A percentile compares a stretch with the other conserved stretches of the same genome.
Evolutionary conservation across 176 grass and related monocot species (phyloP).

Genomic region (Avena atlantica): DNA sequence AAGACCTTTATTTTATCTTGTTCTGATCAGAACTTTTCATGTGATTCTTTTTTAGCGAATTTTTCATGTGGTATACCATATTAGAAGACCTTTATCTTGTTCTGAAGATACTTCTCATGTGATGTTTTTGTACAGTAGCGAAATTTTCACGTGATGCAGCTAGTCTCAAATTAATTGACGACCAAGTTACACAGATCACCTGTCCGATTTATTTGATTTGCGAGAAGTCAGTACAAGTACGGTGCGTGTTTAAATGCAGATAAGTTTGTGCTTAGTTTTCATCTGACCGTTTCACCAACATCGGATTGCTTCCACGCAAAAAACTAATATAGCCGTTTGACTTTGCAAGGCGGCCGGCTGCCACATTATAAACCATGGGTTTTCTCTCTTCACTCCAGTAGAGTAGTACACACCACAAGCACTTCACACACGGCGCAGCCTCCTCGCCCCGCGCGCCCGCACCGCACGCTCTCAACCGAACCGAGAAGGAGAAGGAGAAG

Average conservation of each 20-base stretch:
- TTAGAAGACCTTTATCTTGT: too few species aligned
- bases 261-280: constrained; percentile 32
- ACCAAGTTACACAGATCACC: background rate
- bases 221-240: background rate
- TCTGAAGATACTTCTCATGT: too few species aligned
- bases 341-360: constrained; percentile 18
- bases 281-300: constrained; percentile 19
- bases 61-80: too few species aligned
- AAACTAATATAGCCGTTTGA: constrained; percentile 54
- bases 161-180: background rate
- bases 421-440: background rate
- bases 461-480: background rate
- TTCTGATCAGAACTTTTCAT: background rate
- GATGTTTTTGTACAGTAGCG: too few species aligned
- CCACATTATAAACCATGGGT: constrained; percentile 35
- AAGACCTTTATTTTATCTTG: background rate
- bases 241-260: background rate
- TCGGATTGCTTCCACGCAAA: constrained; percentile 9
- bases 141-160: background rate
- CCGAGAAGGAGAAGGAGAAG: background rate
- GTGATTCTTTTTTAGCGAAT: background rate
- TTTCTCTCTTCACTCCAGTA: background rate
- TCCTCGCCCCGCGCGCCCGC: background rate
- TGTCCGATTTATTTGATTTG: background rate
- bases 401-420: background rate